Evolutionary conservation across 2,329 filamentous ascomycete genomes (phyloP).

Genomic region (Neopestalotiopsis sp.): DNA sequence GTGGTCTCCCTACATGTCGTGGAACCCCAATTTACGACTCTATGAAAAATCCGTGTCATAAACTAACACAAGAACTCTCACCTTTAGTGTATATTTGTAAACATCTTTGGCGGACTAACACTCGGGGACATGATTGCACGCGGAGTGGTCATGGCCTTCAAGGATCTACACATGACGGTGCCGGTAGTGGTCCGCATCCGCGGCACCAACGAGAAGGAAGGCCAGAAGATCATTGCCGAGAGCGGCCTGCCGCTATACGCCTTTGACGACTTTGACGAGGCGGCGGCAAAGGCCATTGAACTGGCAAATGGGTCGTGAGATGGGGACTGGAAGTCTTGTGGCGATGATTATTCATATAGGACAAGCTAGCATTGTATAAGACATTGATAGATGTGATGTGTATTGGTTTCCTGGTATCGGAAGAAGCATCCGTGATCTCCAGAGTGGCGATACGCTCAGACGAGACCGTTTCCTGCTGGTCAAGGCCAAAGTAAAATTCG

Average conservation of each 20-base stretch:
- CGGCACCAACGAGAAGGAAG: slow-evolving; percentile 75
- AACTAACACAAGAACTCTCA: neutral
- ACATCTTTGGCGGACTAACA: slow-evolving; percentile 65
- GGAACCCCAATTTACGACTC: neutral
- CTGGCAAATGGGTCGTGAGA: slow-evolving; percentile 46
- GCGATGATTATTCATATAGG: neutral
- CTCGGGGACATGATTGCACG: slow-evolving; percentile 83
- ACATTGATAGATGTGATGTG: no score
- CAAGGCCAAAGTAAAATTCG: no score
- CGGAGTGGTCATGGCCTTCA: slow-evolving; percentile 75
- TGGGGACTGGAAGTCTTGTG: neutral
- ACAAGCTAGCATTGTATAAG: no score
- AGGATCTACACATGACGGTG: slow-evolving; percentile 67
- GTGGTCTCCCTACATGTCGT: neutral
- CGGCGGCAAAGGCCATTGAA: slow-evolving; percentile 69
- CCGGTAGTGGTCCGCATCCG: slow-evolving; percentile 80
- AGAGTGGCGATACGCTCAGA: neutral
- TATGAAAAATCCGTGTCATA: neutral
- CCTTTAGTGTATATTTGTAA: slow-evolving; percentile 54
- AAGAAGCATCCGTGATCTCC: neutral
- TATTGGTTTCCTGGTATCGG: neutral
- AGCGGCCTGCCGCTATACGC: slow-evolving; percentile 72
- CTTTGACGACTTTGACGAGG: slow-evolving; percentile 78
- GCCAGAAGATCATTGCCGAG: slow-evolving; percentile 71
- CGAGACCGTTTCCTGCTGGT: no score